Base-by-base conservation (phyloP, 805 yeast species). In the Kockiozyma suomiensis region DNA sequence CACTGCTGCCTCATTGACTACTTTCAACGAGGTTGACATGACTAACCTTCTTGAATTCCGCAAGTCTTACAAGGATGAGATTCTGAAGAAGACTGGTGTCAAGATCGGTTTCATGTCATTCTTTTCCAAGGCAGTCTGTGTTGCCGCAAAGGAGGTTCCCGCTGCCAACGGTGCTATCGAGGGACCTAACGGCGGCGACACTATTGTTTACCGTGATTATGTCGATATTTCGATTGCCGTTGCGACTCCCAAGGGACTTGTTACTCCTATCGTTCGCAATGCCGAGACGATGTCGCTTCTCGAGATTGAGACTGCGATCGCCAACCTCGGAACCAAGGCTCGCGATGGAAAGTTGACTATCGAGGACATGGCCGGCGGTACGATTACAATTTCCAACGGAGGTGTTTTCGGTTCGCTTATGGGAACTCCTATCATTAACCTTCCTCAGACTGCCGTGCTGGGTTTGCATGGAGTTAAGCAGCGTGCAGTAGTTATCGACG, bases 301-400 rank as follows among this genome's bases (percentile, higher is more conserved):
- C 70, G 97, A 88, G 66, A 86, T 94, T 67, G 99, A 94, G 79
- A 77, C 85, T 70, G 97, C 90, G 77, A 93, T 94, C 68, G 74
- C 84, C 58, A 77, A 79, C 69, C 81, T 94, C 71, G 94, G 97
- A 78, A 80, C 79, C 73, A 93, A 90, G 80, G 99, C 99, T 65
- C 89, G 98, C 78, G 98, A 93, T 75, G 94, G 94, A 73, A 92
- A 94, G 80, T 83, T 94, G 73, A 90, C 97, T 57, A 79, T 94
- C 67, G 99, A 94, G 81, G 99, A 94, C 77, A 93, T 94, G 98
- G 84, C 97, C 63, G 99, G 99, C 76, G 99, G 99, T 77, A 92
- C 98, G 62, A 92, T 94, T 82, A 94, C 99, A 72, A 94, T 94
- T 72, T 94, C 98, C 57, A 94, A 94, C 80, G 99, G 99, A 76